Conservation (phyloP, 176 grass and related monocot species). For the Melocanna baccifera region DNA sequence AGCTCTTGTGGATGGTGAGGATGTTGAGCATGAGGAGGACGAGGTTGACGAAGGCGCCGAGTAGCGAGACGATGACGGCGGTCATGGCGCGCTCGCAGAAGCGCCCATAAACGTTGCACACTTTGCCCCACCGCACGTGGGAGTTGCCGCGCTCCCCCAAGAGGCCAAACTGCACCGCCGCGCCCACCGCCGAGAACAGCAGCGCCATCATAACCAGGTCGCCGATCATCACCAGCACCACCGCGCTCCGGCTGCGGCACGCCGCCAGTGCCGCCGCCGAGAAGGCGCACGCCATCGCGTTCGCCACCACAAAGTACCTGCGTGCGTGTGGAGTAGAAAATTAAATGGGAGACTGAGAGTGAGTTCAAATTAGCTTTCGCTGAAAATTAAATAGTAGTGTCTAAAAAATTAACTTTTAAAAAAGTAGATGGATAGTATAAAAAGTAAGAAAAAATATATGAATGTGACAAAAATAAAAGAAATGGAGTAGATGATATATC, state of each 20-base stretch:
- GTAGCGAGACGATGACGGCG: conserved; percentile 42
- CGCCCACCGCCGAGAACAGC: conserved; percentile 52
- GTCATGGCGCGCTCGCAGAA: conserved; percentile 64
- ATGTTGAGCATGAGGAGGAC: conserved; percentile 58
- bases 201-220: conserved; percentile 51
- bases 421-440: too few species aligned
- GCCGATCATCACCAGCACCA: conserved; percentile 24
- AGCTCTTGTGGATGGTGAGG: conserved; percentile 59
- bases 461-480: too few species aligned
- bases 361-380: too few species aligned
- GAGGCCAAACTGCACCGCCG: conserved; percentile 42
- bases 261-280: conserved; percentile 29
- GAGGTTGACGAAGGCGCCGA: conserved; percentile 49
- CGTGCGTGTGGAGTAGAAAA: neutral
- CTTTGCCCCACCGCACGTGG: conserved; percentile 57
- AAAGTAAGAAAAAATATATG: too few species aligned
- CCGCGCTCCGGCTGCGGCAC: conserved; percentile 3
- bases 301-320: conserved; percentile 58
- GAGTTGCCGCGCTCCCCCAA: conserved; percentile 48
- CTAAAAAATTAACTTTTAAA: too few species aligned
- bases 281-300: conserved; percentile 41
- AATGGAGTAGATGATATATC: too few species aligned
- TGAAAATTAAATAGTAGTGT: too few species aligned
- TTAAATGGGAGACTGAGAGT: neutral
- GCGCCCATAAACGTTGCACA: conserved; percentile 45